These are phyloP conservation scores for Cladophialophora carrionii DNA, from an alignment of 2,329 filamentous ascomycete species.

Conservation along the genomic window DNA sequence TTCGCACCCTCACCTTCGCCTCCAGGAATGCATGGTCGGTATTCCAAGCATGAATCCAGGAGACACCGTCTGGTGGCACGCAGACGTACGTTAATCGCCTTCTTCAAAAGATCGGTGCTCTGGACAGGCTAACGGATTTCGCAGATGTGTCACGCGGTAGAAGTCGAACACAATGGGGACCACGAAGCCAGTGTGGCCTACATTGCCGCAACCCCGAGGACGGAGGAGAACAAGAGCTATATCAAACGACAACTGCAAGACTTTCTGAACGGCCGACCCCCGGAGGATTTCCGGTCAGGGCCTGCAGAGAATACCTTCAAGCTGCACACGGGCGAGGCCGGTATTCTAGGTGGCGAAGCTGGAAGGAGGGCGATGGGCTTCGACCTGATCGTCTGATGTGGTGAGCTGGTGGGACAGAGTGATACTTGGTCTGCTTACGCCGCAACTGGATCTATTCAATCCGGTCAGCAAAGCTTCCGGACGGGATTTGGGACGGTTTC, in stretches of 20 bases:
- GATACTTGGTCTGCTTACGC: no score
- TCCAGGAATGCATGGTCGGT: constrained; percentile 46
- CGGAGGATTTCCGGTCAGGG: constrained; percentile 38
- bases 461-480: background rate
- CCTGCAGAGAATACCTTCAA: constrained; percentile 25
- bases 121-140: background rate
- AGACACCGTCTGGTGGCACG: constrained; percentile 51
- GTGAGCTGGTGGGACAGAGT: no score
- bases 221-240: constrained; percentile 40
- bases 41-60: constrained; percentile 47
- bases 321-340: constrained; percentile 28
- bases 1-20: constrained; percentile 47
- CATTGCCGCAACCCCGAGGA: constrained; percentile 46
- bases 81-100: constrained; percentile 38
- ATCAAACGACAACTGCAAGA: constrained; percentile 55
- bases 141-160: constrained; percentile 44
- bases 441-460: no score
- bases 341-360: constrained; percentile 28
- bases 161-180: constrained; percentile 45
- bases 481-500: background rate
- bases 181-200: constrained; percentile 45
- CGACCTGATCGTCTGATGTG: constrained; percentile 11
- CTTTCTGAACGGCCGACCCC: constrained; percentile 58
- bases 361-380: constrained; percentile 32
- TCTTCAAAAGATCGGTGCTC: background rate